Percentiles rank a stretch among this genome's conserved stretches.
These are phyloP conservation scores for Stachybotrys chlorohalonatus DNA, from an alignment of 2,329 filamentous ascomycete genomes.

Conservation along the genomic window DNA sequence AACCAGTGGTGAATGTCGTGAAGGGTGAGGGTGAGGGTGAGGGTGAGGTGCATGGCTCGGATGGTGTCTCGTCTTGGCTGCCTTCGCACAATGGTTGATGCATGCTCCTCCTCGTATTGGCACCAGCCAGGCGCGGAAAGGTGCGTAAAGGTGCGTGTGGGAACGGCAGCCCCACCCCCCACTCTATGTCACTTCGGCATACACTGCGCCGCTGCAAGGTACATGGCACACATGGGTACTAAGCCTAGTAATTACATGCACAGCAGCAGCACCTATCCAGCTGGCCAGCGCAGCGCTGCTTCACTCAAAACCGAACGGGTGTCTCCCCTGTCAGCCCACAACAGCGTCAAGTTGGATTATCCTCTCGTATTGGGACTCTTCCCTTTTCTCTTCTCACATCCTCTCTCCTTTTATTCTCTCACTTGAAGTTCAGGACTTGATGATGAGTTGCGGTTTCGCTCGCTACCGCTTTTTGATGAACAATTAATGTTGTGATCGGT, in stretches of 20 bases:
- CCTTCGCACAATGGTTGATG: neutral
- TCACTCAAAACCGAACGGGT: too few species aligned
- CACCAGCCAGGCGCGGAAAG: too few species aligned
- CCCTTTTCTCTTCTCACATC: neutral
- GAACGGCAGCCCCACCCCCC: too few species aligned
- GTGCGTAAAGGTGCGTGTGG: neutral
- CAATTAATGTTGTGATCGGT: neutral
- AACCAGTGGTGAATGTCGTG: too few species aligned
- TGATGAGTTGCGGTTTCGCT: neutral
- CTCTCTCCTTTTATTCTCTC: neutral
- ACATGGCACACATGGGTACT: neutral
- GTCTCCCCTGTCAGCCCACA: too few species aligned
- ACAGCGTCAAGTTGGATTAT: too few species aligned
- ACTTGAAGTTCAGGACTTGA: neutral
- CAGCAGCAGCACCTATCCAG: neutral
- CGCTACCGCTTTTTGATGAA: neutral
- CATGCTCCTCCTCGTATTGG: neutral
- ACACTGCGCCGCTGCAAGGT: neutral
- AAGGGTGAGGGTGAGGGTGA: neutral
- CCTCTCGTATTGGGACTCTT: neutral
- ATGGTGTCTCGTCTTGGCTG: neutral
- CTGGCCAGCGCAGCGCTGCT: neutral
- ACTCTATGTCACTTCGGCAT: neutral
- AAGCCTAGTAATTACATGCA: too few species aligned
- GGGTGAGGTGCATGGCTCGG: neutral